phyloP scores from a whole-genome alignment of 306 rosid genomes.

The Styphnolobium japonicum region DNA sequence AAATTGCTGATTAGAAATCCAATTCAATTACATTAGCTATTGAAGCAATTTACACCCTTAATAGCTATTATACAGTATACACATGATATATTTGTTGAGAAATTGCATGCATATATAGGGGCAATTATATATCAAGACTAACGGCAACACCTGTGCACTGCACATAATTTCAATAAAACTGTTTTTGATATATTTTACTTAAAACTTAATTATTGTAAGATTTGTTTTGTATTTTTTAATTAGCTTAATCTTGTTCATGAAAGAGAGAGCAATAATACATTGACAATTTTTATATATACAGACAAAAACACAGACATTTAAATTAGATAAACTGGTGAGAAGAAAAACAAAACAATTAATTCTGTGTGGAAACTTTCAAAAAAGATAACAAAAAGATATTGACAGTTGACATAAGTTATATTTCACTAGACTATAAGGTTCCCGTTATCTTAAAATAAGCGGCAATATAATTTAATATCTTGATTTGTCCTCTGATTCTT shows the following conservation, averaged over 20 bases:
- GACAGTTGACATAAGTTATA: not conserved
- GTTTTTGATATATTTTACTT: not conserved
- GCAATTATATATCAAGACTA: not conserved
- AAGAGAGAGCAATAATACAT: not conserved
- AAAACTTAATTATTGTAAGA: not conserved
- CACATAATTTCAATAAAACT: not conserved
- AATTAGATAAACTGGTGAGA: not conserved
- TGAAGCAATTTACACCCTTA: not conserved
- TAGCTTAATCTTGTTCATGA: not conserved
- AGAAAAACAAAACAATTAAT: constrained; percentile 1
- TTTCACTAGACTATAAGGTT: not conserved
- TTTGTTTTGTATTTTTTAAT: not conserved
- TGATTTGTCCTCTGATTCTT: not conserved
- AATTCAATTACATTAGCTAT: not conserved
- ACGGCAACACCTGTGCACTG: not conserved
- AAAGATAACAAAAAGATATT: not conserved
- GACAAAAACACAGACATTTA: not conserved
- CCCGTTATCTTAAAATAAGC: not conserved
- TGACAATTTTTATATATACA: not conserved
- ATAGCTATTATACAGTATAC: not conserved
- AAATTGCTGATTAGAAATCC: not conserved
- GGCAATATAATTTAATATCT: not conserved
- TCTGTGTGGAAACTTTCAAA: not conserved
- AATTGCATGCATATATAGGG: not conserved
- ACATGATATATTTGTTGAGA: not conserved